Conservation (phyloP, 148 eudicot species). For the Vaccinium myrtillus region DNA sequence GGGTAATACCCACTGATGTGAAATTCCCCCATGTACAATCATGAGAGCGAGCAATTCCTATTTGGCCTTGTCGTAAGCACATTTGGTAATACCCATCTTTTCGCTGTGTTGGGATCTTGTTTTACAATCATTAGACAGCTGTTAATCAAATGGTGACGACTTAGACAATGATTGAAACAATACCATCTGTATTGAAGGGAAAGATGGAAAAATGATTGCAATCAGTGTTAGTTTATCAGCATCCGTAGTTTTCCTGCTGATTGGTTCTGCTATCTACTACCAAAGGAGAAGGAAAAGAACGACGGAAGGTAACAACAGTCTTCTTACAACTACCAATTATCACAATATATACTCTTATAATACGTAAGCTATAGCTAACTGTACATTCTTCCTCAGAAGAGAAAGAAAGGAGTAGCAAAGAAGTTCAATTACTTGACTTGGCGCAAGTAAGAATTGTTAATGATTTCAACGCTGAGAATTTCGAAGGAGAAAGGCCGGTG, state of each 20-base stretch:
- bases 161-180: not conserved
- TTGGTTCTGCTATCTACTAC: not conserved
- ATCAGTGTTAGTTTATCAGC: conserved; percentile 3
- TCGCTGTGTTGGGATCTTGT: not conserved
- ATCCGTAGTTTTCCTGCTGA: not conserved
- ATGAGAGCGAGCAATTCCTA: too few relatives aligned
- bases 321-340: not conserved
- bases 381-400: not conserved
- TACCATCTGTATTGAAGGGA: not conserved
- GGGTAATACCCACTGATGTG: too few relatives aligned
- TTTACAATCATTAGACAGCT: conserved; percentile 4
- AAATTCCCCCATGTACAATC: too few relatives aligned
- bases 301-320: not conserved
- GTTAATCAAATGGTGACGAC: not conserved
- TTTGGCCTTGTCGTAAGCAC: too few relatives aligned
- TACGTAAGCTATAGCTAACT: too few relatives aligned
- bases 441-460: not conserved
- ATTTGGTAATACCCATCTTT: too few relatives aligned
- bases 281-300: not conserved
- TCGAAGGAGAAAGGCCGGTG: not conserved
- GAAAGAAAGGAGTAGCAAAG: not conserved
- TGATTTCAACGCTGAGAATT: not conserved
- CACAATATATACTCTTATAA: not conserved
- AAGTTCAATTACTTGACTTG: conserved; percentile 1
- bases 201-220: not conserved